phyloP scores from a whole-genome alignment of 768 basidiomycete species.

The Agrocybe pediades region DNA sequence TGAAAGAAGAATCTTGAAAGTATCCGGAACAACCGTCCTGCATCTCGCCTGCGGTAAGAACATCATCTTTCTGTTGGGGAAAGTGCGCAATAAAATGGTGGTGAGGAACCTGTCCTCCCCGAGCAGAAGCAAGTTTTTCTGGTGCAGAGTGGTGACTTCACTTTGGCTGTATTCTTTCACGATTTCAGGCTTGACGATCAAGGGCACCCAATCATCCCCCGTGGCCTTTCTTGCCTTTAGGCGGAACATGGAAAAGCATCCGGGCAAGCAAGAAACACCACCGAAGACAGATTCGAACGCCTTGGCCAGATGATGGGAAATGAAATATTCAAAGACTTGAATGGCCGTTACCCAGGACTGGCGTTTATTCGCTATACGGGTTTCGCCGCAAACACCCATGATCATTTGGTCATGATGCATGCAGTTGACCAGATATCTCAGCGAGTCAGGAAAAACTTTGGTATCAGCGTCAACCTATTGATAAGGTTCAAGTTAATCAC shows the following conservation, averaged over 20 bases:
- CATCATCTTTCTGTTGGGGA: slow-evolving; percentile 99
- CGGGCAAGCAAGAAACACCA: slow-evolving; percentile 97
- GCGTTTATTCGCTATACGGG: slow-evolving; percentile 97
- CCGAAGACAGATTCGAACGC: slow-evolving; percentile 99
- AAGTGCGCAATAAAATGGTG: slow-evolving; percentile 93
- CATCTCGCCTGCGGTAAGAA: slow-evolving; percentile 96
- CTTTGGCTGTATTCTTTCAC: slow-evolving; percentile 96
- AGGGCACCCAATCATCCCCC: slow-evolving; percentile 97
- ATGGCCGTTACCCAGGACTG: slow-evolving; percentile 98
- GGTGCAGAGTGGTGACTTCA: slow-evolving; percentile 91
- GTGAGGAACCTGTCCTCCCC: slow-evolving; percentile 99
- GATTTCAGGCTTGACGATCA: slow-evolving; percentile 96
- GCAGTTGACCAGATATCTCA: slow-evolving; percentile 91
- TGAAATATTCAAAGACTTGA: slow-evolving; percentile 98
- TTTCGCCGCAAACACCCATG: slow-evolving; percentile 99
- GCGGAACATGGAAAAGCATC: slow-evolving; percentile 99
- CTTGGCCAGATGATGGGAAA: slow-evolving; percentile 97
- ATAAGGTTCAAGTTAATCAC: neutral
- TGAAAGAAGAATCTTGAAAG: slow-evolving; percentile 89
- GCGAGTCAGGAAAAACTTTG: slow-evolving; percentile 88
- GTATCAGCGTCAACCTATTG: slow-evolving; percentile 99
- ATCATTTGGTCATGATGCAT: slow-evolving; percentile 99
- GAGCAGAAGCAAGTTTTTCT: slow-evolving; percentile 94
- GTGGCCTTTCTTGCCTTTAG: slow-evolving; percentile 87
- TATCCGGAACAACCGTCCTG: slow-evolving; percentile 94